Evolutionary conservation across 1,284 basidiomycete genomes (phyloP).

Genomic region (Cutaneotrichosporon sp.): DNA sequence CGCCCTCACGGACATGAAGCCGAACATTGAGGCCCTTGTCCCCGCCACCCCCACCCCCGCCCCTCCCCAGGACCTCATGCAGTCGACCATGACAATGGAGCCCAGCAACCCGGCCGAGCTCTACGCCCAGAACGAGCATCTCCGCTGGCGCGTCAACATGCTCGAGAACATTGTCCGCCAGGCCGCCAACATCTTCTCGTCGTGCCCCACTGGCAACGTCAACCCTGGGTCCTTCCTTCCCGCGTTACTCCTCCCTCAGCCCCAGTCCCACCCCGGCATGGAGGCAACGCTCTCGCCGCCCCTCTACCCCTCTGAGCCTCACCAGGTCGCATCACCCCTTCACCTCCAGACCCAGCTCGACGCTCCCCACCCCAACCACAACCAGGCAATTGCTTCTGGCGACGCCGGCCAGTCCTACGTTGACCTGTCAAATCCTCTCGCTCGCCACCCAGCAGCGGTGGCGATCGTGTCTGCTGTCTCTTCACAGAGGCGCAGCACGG

Average conservation of each 20-base stretch:
- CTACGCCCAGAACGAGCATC: constrained; percentile 37
- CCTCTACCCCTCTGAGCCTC: constrained; percentile 24
- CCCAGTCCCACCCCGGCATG: constrained; percentile 25
- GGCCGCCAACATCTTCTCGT: constrained; percentile 39
- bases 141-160: constrained; percentile 40
- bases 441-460: constrained; percentile 53
- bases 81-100: constrained; percentile 8
- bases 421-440: constrained; percentile 39
- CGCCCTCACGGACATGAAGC: constrained; percentile 38
- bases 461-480: constrained; percentile 38
- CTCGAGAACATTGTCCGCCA: constrained; percentile 50
- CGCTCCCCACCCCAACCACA: constrained; percentile 7
- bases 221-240: constrained; percentile 11
- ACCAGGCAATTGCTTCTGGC: constrained; percentile 14
- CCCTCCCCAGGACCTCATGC: constrained; percentile 7
- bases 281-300: constrained; percentile 39
- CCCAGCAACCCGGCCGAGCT: constrained; percentile 20
- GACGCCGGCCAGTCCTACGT: constrained; percentile 26
- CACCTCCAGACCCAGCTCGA: constrained; percentile 25
- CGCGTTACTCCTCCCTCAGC: constrained; percentile 17
- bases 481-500: constrained; percentile 32
- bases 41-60: constrained; percentile 13
- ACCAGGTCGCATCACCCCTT: constrained; percentile 24
- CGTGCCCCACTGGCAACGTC: constrained; percentile 18
- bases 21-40: constrained; percentile 18